A percentile compares a stretch with the other conserved stretches of the same genome.
These are phyloP conservation scores for Gossypium trilobum DNA, from an alignment of 441 rosid species.

Conservation along the genomic window DNA sequence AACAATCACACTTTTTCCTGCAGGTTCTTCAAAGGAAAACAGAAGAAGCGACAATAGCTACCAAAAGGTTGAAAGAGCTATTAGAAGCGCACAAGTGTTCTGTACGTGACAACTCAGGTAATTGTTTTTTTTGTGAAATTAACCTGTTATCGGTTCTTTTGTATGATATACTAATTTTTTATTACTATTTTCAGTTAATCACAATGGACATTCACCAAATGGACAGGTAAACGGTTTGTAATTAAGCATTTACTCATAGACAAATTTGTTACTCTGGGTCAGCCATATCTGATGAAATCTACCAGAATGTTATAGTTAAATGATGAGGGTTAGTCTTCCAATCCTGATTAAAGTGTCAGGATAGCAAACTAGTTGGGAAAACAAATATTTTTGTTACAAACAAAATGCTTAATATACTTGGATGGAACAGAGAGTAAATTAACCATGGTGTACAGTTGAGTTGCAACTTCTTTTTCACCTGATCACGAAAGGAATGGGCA, in stretches of 20 bases:
- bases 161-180: conserved; percentile 18
- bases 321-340: conserved; percentile 1
- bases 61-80: conserved; percentile 59
- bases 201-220: conserved; percentile 41
- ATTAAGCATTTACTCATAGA: conserved; percentile 3
- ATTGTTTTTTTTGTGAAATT: neutral
- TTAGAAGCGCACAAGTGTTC: conserved; percentile 50
- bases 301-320: neutral
- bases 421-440: neutral
- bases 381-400: neutral
- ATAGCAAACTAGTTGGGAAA: conserved; percentile 1
- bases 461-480: conserved; percentile 2
- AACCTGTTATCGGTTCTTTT: neutral
- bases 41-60: conserved; percentile 60
- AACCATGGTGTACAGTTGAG: neutral
- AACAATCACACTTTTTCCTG: conserved; percentile 15
- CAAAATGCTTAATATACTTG: neutral
- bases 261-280: conserved; percentile 7
- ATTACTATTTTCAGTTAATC: conserved; percentile 34
- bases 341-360: conserved; percentile 14
- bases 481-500: neutral
- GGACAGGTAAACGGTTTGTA: conserved; percentile 42
- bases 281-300: neutral
- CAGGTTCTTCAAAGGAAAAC: conserved; percentile 81
- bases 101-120: conserved; percentile 37